phyloP scores from a whole-genome alignment of 2,329 filamentous ascomycete genomes.

The Fusarium sp. region DNA sequence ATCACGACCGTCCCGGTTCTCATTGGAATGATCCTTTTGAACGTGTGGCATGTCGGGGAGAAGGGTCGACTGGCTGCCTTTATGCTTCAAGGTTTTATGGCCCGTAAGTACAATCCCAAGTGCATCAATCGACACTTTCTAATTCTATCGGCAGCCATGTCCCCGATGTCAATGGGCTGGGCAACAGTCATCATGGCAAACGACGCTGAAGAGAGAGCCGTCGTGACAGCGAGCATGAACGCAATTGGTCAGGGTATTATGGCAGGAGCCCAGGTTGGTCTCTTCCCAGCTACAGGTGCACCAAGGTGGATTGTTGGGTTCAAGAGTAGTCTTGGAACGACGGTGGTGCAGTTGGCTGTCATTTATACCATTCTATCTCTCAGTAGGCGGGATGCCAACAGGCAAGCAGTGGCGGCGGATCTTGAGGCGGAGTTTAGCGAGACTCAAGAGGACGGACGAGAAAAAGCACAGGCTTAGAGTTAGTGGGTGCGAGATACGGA shows the following conservation, averaged over 20 bases:
- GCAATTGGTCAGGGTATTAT: constrained; percentile 56
- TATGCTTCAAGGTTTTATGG: constrained; percentile 53
- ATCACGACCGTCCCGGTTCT: constrained; percentile 50
- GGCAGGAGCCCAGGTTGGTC: constrained; percentile 54
- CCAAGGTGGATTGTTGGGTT: constrained; percentile 50
- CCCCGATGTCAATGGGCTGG: constrained; percentile 54
- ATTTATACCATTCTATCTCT: constrained; percentile 39
- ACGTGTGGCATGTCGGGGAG: constrained; percentile 53
- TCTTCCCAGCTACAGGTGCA: constrained; percentile 52
- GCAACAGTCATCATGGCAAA: constrained; percentile 52
- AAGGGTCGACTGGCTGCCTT: constrained; percentile 52
- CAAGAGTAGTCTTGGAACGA: constrained; percentile 48
- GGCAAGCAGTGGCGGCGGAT: not conserved
- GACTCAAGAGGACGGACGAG: not conserved
- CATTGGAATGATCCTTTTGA: constrained; percentile 48
- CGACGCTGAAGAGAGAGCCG: constrained; percentile 55
- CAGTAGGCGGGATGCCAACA: not conserved
- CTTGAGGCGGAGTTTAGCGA: not conserved
- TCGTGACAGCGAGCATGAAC: constrained; percentile 58
- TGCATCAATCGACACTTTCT: not conserved
- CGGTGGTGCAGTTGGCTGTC: constrained; percentile 47
- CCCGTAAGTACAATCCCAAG: constrained; percentile 11
- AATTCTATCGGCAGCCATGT: constrained; percentile 38
- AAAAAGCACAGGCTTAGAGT: not conserved
- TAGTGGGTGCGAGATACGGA: not conserved